Base-by-base conservation (phyloP, 2,329 filamentous ascomycete genomes). In the Trichoderma simmonsii region DNA sequence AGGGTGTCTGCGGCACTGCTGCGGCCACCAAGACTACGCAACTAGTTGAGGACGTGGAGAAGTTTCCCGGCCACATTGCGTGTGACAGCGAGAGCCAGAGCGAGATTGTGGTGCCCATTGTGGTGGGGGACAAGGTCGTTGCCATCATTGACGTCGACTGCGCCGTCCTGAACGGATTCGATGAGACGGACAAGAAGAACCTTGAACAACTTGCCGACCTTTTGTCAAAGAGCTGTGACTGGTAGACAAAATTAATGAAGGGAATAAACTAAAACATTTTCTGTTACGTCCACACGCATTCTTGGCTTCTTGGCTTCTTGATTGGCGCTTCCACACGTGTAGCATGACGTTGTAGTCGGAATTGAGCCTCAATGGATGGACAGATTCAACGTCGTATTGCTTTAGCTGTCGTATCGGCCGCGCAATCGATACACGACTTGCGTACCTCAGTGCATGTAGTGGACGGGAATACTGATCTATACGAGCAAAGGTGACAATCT, bases 71-170 rank as follows among this genome's bases (percentile, higher is more conserved):
- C 2, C 93, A 95, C 79, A 95, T 96, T 78, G 92, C 93, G 11
- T 95, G 93, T 79, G 93, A 96, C 80, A 88, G 88, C 4, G 91
- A 89, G 71, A 93, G 89, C 77, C 88, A 85, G 82, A 95, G 93
- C 79, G 93, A 96, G 84, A 91, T 96, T 79, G 93, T 96, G 21
- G 93, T 95, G 63, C 93, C 93, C 2, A 87, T 95, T 73, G 75
- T 92, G 6, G 78, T 77, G 28, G 74, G 76, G 59, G 78, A 75
- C 28, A 83, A 87, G 83, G 82, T 92, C 6, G 90, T 92, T 26
- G 92, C 90, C 3, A 92, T 95, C 74, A 93, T 96, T 73, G 93
- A 96, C 77, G 85, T 95, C 28, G 93, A 96, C 80, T 95, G 93
- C 78, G 88, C 90, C 1, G 88, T 86, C 43, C 75, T 87, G 67